These are phyloP conservation scores for Annulohypoxylon stygium DNA, from an alignment of 495 filamentous ascomycete genomes.

Conservation along the genomic window DNA sequence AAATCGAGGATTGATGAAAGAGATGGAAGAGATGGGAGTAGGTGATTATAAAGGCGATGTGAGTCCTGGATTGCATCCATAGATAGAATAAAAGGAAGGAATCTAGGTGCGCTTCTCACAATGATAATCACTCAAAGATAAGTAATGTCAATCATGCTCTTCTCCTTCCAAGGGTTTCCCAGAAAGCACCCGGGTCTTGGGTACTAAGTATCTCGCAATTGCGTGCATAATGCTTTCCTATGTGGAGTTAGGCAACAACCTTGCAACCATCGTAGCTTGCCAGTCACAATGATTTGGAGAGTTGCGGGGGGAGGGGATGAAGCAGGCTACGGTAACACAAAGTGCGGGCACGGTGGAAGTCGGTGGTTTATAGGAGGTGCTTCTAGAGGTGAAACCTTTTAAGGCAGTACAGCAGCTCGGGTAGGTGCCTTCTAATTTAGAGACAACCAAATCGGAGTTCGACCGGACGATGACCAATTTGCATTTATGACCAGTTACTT, in stretches of 20 bases:
- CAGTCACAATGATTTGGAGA: background rate
- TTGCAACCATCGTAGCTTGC: background rate
- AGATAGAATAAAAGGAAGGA: background rate
- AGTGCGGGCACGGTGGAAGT: constrained; percentile 17
- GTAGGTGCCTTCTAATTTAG: background rate
- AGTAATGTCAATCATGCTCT: background rate
- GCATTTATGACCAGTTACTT: constrained; percentile 6
- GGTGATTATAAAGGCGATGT: background rate
- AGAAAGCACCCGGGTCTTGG: background rate
- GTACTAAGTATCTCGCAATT: background rate
- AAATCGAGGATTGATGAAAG: background rate
- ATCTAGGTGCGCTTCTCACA: background rate
- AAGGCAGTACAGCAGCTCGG: background rate
- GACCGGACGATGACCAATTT: background rate
- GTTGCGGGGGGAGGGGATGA: background rate
- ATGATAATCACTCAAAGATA: background rate
- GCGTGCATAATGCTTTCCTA: background rate
- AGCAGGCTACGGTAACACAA: constrained; percentile 20
- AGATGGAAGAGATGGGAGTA: background rate
- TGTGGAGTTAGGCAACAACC: background rate
- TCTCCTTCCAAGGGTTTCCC: background rate
- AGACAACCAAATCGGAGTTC: background rate
- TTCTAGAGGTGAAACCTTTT: background rate
- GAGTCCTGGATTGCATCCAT: background rate
- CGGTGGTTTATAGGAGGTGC: background rate